A percentile compares a stretch with the other conserved stretches of the same genome.
Conservation (phyloP, 441 rosid species). For the Gossypium davidsonii region DNA sequence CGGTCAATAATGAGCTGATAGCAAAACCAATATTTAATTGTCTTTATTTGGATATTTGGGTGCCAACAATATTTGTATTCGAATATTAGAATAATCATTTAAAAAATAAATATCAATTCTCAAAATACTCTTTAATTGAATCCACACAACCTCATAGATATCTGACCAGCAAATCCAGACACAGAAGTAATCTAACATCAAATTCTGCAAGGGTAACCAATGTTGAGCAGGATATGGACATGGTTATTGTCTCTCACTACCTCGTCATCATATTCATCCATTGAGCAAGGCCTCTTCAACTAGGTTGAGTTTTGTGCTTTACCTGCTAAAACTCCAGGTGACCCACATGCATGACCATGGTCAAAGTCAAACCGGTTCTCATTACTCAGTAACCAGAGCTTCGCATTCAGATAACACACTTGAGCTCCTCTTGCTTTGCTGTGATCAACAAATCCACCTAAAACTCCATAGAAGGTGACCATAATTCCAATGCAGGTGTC, state of each 20-base stretch:
- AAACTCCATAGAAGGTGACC: background rate
- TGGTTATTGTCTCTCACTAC: background rate
- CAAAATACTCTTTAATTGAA: background rate
- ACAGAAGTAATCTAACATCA: background rate
- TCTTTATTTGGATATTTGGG: background rate
- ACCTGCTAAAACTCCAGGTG: background rate
- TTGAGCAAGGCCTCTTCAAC: background rate
- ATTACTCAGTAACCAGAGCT: background rate
- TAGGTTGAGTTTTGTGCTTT: background rate
- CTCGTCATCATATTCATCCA: background rate
- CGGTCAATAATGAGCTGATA: background rate
- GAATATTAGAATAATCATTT: no score
- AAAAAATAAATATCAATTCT: no score
- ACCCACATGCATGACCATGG: background rate
- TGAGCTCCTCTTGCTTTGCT: background rate
- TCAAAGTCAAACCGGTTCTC: background rate
- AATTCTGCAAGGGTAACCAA: background rate
- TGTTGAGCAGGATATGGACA: background rate
- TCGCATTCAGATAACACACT: background rate
- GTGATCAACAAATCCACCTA: background rate
- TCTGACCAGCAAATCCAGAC: background rate
- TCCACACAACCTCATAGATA: background rate
- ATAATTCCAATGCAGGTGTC: background rate
- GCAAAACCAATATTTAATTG: background rate
- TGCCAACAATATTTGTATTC: no score